Evolutionary conservation across 2,329 filamentous ascomycete species (phyloP).

Genomic region (Pestalotiopsis sp.): DNA sequence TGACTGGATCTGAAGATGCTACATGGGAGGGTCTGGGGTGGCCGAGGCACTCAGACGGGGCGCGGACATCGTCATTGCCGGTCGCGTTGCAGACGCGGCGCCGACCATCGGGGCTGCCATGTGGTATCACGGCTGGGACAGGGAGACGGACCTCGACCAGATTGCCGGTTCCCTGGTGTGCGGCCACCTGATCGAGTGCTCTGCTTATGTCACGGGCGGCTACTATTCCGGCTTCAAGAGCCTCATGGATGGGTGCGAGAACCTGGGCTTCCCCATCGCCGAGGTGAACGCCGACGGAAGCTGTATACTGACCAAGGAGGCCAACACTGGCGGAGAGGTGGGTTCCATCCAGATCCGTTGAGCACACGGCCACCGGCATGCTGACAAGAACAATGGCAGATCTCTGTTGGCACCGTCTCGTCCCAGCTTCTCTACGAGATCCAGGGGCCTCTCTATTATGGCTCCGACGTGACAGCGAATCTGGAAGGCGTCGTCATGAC

Average conservation of each 20-base stretch:
- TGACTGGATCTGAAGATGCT: constrained; percentile 23
- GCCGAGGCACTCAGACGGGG: constrained; percentile 34
- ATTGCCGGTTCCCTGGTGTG: constrained; percentile 44
- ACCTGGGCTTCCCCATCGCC: constrained; percentile 25
- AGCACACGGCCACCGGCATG: neutral
- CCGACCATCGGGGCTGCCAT: constrained; percentile 42
- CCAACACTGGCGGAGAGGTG: constrained; percentile 23
- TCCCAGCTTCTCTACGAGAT: constrained; percentile 48
- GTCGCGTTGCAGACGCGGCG: constrained; percentile 40
- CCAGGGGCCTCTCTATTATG: constrained; percentile 46
- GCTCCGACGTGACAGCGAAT: constrained; percentile 44
- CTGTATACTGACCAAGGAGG: constrained; percentile 22
- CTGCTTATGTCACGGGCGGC: constrained; percentile 43
- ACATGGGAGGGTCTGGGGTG: constrained; percentile 45
- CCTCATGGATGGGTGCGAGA: constrained; percentile 36
- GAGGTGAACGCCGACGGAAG: constrained; percentile 7
- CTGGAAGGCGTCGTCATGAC: constrained; percentile 35
- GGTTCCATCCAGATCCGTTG: constrained; percentile 6
- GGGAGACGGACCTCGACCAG: constrained; percentile 39
- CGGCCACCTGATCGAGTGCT: constrained; percentile 47
- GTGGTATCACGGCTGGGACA: constrained; percentile 38
- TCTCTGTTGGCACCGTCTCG: constrained; percentile 28
- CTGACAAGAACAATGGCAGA: neutral
- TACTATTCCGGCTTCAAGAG: constrained; percentile 48
- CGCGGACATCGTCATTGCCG: constrained; percentile 40